Evolutionary conservation across 148 eudicot species (phyloP).

Genomic region (Selenicereus undatus): DNA sequence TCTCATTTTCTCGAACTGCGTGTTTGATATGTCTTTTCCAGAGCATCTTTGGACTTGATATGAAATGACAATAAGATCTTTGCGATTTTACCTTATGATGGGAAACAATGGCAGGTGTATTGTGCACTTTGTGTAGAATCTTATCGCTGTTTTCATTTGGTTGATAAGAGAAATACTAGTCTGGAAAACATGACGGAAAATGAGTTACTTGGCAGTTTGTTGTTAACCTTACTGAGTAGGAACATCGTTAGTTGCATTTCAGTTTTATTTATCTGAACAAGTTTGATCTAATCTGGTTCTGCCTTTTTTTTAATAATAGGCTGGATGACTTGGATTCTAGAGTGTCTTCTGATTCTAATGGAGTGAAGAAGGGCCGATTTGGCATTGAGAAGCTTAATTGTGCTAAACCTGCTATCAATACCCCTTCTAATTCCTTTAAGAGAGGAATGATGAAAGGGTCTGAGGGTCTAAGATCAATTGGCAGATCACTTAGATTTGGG

Average conservation of each 20-base stretch:
- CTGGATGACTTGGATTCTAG: constrained; percentile 71
- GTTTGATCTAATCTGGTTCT: not conserved
- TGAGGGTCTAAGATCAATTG: constrained; percentile 76
- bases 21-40: no score
- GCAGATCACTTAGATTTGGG: constrained; percentile 73
- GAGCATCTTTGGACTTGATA: not conserved
- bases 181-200: not conserved
- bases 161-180: not conserved
- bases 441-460: constrained; percentile 69
- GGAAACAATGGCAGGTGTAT: not conserved
- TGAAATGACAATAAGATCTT: not conserved
- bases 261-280: not conserved
- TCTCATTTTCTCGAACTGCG: not conserved
- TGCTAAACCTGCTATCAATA: constrained; percentile 29
- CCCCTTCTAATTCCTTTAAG: constrained; percentile 59
- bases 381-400: constrained; percentile 49
- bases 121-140: no score
- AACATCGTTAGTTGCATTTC: not conserved
- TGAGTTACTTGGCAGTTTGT: not conserved
- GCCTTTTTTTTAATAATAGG: constrained; percentile 28
- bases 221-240: not conserved
- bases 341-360: constrained; percentile 45
- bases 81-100: not conserved
- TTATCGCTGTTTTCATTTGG: no score
- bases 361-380: constrained; percentile 53